Evolutionary conservation across 768 basidiomycete genomes (phyloP).

Genomic region (Asterophora lycoperdoides): DNA sequence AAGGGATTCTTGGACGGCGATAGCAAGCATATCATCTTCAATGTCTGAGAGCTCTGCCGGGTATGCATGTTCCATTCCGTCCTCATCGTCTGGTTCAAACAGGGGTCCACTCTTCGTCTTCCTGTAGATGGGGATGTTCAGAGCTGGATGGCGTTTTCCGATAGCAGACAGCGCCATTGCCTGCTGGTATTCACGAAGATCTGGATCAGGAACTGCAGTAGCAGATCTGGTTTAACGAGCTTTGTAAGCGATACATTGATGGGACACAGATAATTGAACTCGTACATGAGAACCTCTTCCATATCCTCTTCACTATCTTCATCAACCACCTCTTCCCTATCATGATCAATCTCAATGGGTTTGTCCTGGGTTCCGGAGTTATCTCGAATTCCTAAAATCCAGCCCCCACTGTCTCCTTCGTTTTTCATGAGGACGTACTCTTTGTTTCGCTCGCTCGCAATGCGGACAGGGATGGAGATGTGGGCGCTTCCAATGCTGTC

Average conservation of each 20-base stretch:
- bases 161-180: slow-evolving; percentile 61
- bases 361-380: slow-evolving; percentile 71
- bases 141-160: slow-evolving; percentile 31
- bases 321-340: slow-evolving; percentile 32
- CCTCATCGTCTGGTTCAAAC: slow-evolving; percentile 51
- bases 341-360: slow-evolving; percentile 82
- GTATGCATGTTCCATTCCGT: slow-evolving; percentile 21
- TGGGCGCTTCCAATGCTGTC: slow-evolving; percentile 90
- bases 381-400: slow-evolving; percentile 90
- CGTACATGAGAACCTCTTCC: slow-evolving; percentile 78
- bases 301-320: slow-evolving; percentile 57
- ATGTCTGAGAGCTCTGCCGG: slow-evolving; percentile 31
- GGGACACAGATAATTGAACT: slow-evolving; percentile 6
- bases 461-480: slow-evolving; percentile 85
- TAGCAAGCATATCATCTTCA: slow-evolving; percentile 48
- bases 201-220: slow-evolving; percentile 44
- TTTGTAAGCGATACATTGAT: neutral
- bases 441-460: slow-evolving; percentile 92
- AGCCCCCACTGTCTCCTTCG: slow-evolving; percentile 81
- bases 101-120: slow-evolving; percentile 40
- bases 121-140: slow-evolving; percentile 29
- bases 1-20: slow-evolving; percentile 62
- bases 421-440: slow-evolving; percentile 96
- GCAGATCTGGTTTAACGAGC: slow-evolving; percentile 27
- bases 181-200: slow-evolving; percentile 59